A percentile compares a stretch with the other conserved stretches of the same genome.
Conservation (phyloP, 257 asterid species). For the Fraxinus cuspidata region DNA sequence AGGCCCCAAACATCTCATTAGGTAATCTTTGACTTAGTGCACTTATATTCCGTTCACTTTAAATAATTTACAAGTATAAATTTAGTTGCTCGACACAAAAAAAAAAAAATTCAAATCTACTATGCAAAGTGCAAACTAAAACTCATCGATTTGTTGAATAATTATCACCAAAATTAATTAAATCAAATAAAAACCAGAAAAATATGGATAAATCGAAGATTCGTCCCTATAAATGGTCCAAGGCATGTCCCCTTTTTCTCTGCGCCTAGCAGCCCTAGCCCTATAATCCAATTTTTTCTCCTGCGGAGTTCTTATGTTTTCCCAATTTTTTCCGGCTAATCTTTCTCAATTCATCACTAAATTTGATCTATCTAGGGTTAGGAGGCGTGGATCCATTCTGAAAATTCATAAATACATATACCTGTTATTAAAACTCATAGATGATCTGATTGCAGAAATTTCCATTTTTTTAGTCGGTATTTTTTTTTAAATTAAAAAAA, state of each 20-base stretch:
- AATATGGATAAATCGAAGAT: conserved; percentile 17
- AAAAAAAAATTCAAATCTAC: too few species aligned
- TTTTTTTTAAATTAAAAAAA: neutral
- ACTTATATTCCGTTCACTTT: too few species aligned
- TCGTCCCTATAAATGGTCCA: conserved; percentile 25
- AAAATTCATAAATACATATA: conserved; percentile 25
- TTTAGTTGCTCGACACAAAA: too few species aligned
- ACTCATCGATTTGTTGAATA: neutral
- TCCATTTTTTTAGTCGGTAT: conserved; percentile 17
- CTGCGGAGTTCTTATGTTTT: conserved; percentile 34
- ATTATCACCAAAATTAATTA: neutral
- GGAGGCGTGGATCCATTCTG: conserved; percentile 62
- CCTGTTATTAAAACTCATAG: conserved; percentile 6
- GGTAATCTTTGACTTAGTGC: too few species aligned
- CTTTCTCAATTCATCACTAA: conserved; percentile 24
- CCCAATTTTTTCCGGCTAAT: neutral
- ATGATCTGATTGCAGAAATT: conserved; percentile 29
- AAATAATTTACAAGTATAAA: too few species aligned
- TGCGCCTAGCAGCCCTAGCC: conserved; percentile 94
- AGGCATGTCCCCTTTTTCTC: conserved; percentile 22
- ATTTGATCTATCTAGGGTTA: conserved; percentile 56
- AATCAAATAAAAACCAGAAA: neutral
- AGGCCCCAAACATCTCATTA: too few species aligned
- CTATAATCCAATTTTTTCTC: conserved; percentile 50
- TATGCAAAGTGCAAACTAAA: too few species aligned